These are phyloP conservation scores for Leccinum truebloodii DNA, from an alignment of 768 basidiomycete species.

Conservation along the genomic window DNA sequence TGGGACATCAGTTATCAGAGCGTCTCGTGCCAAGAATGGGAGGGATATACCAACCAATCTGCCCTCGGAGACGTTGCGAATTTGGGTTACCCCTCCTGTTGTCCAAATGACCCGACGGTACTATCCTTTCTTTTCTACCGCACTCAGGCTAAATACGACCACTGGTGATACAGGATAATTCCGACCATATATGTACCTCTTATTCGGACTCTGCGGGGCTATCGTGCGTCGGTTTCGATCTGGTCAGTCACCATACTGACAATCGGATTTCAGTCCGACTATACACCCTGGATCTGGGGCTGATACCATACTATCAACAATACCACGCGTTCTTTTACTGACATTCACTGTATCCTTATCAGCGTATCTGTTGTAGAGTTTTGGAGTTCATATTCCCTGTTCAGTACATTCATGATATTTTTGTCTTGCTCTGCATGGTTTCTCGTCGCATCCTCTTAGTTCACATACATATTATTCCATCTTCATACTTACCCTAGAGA, in stretches of 20 bases:
- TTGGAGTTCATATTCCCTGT: constrained; percentile 1
- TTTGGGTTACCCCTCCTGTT: constrained; percentile 64
- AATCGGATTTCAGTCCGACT: constrained; percentile 29
- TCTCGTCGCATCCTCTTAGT: constrained; percentile 4
- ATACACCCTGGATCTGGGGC: constrained; percentile 28
- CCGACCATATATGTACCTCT: constrained; percentile 62
- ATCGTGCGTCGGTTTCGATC: constrained; percentile 45
- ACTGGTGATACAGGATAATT: constrained; percentile 36
- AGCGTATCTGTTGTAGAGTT: constrained; percentile 21
- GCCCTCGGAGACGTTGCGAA: constrained; percentile 69
- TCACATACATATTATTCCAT: neutral
- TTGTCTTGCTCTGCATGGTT: neutral
- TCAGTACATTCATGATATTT: neutral
- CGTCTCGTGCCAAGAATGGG: constrained; percentile 69
- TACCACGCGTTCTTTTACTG: constrained; percentile 23
- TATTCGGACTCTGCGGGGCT: constrained; percentile 67
- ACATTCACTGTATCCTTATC: constrained; percentile 17
- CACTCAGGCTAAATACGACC: constrained; percentile 8
- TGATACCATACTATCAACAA: constrained; percentile 11
- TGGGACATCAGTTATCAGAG: constrained; percentile 79
- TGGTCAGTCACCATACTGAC: constrained; percentile 5
- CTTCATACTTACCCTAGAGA: neutral
- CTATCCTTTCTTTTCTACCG: constrained; percentile 13
- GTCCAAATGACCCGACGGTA: constrained; percentile 69
- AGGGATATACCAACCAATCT: constrained; percentile 54